phyloP scores from a whole-genome alignment of 805 yeast species.

The Lachancea sp. region DNA sequence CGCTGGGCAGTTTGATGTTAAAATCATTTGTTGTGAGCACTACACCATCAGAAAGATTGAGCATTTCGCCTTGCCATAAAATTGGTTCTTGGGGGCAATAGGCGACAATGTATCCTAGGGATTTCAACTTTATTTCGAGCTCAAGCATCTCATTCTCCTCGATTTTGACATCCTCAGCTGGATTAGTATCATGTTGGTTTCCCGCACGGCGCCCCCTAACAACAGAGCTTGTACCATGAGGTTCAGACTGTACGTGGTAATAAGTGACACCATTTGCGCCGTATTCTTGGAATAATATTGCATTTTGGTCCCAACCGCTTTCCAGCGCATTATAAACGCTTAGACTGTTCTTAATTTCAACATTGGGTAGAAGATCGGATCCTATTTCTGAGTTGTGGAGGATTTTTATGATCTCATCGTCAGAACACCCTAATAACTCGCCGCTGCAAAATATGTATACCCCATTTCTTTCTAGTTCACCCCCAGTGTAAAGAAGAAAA shows the following conservation, averaged over 20 bases:
- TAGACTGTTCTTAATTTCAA: constrained; percentile 28
- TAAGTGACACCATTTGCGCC: constrained; percentile 25
- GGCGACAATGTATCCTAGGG: constrained; percentile 59
- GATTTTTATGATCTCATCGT: constrained; percentile 39
- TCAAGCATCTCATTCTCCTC: constrained; percentile 26
- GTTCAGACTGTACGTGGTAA: constrained; percentile 18
- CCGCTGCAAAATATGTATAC: constrained; percentile 72
- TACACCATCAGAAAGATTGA: constrained; percentile 40
- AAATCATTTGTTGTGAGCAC: constrained; percentile 28
- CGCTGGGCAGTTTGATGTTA: constrained; percentile 17
- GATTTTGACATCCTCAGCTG: constrained; percentile 25
- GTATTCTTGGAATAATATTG: constrained; percentile 28
- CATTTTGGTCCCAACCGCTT: constrained; percentile 20
- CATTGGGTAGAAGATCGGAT: constrained; percentile 38
- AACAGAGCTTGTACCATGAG: constrained; percentile 25
- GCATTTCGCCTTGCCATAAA: constrained; percentile 82
- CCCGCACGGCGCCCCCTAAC: constrained; percentile 13
- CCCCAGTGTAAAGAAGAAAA: constrained; percentile 67
- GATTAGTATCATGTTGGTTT: constrained; percentile 11
- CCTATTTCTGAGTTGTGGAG: constrained; percentile 46
- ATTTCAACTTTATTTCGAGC: constrained; percentile 26
- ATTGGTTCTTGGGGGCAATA: constrained; percentile 77
- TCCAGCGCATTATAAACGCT: constrained; percentile 22
- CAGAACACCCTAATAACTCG: constrained; percentile 35
- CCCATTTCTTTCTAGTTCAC: constrained; percentile 62